A percentile compares a stretch with the other conserved stretches of the same genome.
Evolutionary conservation across 352 stramenopile species (phyloP).

Genomic region (Phytopythium montanum): DNA sequence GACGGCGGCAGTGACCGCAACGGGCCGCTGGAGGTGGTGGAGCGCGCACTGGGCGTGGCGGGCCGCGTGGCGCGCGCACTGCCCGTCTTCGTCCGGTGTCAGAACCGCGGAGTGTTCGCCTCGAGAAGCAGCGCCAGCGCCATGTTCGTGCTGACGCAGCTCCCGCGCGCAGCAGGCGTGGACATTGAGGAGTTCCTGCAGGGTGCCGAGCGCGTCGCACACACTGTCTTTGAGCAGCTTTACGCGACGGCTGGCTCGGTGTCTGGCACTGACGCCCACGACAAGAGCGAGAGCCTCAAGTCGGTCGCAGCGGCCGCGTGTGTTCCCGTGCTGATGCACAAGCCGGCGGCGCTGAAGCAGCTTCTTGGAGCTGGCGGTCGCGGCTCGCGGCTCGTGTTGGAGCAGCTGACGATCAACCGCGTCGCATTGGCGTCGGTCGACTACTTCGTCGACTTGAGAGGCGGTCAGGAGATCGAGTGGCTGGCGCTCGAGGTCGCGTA

Average conservation of each 20-base stretch:
- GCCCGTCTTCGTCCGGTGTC: conserved; percentile 23
- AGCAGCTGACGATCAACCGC: conserved; percentile 41
- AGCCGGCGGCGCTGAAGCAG: conserved; percentile 20
- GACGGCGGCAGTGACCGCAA: not conserved
- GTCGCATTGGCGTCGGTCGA: conserved; percentile 37
- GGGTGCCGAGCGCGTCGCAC: conserved; percentile 29
- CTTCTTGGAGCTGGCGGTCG: conserved; percentile 2
- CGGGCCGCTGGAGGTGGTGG: conserved; percentile 1
- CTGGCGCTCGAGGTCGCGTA: conserved; percentile 41
- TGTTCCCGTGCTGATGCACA: conserved; percentile 20
- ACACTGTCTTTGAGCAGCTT: conserved; percentile 40
- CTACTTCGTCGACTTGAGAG: conserved; percentile 25
- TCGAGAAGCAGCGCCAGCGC: conserved; percentile 31
- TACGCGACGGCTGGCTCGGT: conserved; percentile 16
- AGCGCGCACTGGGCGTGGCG: conserved; percentile 16
- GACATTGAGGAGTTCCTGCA: conserved; percentile 41
- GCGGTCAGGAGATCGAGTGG: conserved; percentile 25
- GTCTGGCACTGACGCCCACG: not conserved
- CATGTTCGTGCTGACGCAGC: conserved; percentile 54
- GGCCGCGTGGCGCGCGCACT: conserved; percentile 9
- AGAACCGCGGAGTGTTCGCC: conserved; percentile 27
- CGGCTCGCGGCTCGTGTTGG: conserved; percentile 21
- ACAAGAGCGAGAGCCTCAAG: conserved; percentile 14
- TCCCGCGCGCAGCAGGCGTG: conserved; percentile 24
- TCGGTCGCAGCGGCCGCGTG: conserved; percentile 22